Percentiles rank a stretch among this genome's conserved stretches.
Evolutionary conservation across 805 yeast species (phyloP).

Genomic region (Zygoascus bituminiphila): DNA sequence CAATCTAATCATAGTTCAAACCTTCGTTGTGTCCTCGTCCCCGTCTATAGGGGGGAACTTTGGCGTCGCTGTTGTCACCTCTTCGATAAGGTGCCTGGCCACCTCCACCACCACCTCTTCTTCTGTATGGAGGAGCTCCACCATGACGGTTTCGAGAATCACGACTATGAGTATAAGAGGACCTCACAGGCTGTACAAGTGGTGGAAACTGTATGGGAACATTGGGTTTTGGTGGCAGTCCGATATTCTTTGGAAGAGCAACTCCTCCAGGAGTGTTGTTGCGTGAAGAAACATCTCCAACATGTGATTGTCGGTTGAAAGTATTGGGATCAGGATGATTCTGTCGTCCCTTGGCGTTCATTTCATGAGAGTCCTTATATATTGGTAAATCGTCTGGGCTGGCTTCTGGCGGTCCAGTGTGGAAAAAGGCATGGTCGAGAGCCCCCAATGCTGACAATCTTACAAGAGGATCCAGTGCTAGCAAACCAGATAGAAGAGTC

Average conservation of each 20-base stretch:
- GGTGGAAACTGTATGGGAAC: background rate
- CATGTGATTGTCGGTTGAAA: background rate
- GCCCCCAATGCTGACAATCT: constrained; percentile 80
- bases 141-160: background rate
- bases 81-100: constrained; percentile 2
- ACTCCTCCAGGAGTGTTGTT: background rate
- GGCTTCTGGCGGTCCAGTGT: constrained; percentile 56
- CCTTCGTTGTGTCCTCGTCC: background rate
- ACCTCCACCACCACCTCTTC: background rate
- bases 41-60: background rate
- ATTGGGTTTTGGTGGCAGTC: background rate
- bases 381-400: constrained; percentile 48
- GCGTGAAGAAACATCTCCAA: background rate
- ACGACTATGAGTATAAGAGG: background rate
- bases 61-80: constrained; percentile 1
- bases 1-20: background rate
- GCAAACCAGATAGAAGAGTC: constrained; percentile 46
- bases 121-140: constrained; percentile 10
- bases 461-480: constrained; percentile 60
- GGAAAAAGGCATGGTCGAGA: constrained; percentile 59
- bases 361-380: constrained; percentile 83
- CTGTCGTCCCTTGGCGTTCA: constrained; percentile 37
- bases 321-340: background rate
- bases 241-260: background rate
- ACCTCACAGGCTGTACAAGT: background rate